These are phyloP conservation scores for Citrullus amarus DNA, from an alignment of 306 rosid species.

Conservation along the genomic window DNA sequence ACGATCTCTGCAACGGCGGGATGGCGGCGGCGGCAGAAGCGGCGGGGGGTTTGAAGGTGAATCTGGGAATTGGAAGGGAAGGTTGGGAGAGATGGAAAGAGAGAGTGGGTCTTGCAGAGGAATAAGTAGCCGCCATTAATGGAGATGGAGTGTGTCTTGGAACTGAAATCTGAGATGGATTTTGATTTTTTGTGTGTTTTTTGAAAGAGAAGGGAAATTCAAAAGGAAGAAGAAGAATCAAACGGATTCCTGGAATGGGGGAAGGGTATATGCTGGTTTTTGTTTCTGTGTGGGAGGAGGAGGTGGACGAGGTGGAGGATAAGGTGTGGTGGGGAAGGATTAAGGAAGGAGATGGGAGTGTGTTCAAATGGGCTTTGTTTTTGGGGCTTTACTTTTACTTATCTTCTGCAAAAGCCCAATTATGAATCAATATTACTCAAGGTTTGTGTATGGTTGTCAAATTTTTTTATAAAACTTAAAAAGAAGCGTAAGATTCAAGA, in stretches of 20 bases:
- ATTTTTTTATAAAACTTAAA: background rate
- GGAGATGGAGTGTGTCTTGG: background rate
- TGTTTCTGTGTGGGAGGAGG: background rate
- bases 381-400: background rate
- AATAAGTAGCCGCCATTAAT: constrained; percentile 37
- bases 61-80: constrained; percentile 24
- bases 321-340: constrained; percentile 40
- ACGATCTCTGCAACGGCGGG: constrained; percentile 13
- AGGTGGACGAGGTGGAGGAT: constrained; percentile 61
- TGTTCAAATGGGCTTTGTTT: constrained; percentile 16
- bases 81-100: constrained; percentile 41
- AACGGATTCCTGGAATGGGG: constrained; percentile 28
- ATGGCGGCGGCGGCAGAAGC: background rate
- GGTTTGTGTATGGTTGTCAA: background rate
- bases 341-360: background rate
- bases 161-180: background rate
- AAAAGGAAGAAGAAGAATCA: constrained; percentile 47
- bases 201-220: background rate
- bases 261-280: constrained; percentile 29
- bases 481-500: background rate
- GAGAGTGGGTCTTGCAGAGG: constrained; percentile 41
- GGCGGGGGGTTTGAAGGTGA: constrained; percentile 19
- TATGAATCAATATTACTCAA: background rate
- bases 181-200: background rate
- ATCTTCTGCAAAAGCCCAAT: background rate